Evolutionary conservation across 805 yeast genomes (phyloP), one percentile per base, ranked within the genome.

Genomic region (Yarrowia divulgata): DNA sequence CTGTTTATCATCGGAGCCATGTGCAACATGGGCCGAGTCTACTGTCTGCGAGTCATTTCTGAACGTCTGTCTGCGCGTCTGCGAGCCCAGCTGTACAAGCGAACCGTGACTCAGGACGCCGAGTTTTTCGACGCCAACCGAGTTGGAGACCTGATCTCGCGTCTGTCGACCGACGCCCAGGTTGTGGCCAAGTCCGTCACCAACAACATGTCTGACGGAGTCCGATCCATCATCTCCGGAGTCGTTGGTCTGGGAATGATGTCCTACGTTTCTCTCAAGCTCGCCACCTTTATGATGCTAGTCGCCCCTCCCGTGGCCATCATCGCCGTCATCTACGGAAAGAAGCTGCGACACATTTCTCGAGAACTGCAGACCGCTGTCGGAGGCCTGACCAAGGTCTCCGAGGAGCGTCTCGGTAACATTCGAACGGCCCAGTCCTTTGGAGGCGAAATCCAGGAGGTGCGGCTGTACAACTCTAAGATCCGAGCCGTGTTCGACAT

Each of bases 141-240:
- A 72, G 92, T 93, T 10, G 98, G 98, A 49, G 98, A 94, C 76
- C 82, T 94, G 74, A 92, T 94, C 54, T 91, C 97, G 6, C 83
- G 98, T 71, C 81, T 94, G 60, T 90, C 95, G 5, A 89, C 91
- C 50, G 98, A 94, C 77, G 90, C 97, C 0, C 91, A 93, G 39
- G 87, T 94, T 54, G 96, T 94, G 14, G 85, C 97, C 8, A 87
- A 89, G 74, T 87, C 97, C 0, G 86, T 94, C 19, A 91, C 97
- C 42, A 94, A 90, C 73, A 93, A 94, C 77, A 84, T 94, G 32
- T 89, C 95, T 69, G 98, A 94, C 77, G 98, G 98, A n/a, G 83
- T 93, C 45, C 81, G 98, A 70, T 88, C 98, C 0, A 77, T 88
- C 0, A 86, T 94, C 23, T 87, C 92, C 74, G 97, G 97, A 0